Conservation (phyloP, 202 grass and related monocot genomes). For the Hordeum pubiflorum region DNA sequence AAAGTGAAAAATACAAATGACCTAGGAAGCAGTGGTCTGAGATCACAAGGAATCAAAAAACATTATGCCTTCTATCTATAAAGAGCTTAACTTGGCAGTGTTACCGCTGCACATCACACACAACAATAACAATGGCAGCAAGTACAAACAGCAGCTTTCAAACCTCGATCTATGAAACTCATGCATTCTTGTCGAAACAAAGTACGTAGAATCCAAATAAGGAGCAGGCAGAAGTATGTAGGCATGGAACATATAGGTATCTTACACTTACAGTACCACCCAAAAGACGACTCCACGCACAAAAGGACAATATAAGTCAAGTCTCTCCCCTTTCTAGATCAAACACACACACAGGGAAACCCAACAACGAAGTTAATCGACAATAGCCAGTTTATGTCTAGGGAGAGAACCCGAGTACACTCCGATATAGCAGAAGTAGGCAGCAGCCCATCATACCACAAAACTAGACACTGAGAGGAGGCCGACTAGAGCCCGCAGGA, state of each 20-base stretch:
- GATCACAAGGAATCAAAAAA: background rate
- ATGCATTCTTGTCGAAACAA: background rate
- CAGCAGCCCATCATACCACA: background rate
- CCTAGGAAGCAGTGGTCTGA: background rate
- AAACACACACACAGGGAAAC: background rate
- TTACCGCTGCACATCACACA: background rate
- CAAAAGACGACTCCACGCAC: background rate
- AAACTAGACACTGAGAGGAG: background rate
- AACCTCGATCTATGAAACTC: background rate
- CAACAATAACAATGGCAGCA: background rate
- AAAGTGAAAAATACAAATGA: background rate
- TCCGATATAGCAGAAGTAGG: background rate
- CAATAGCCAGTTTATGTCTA: background rate
- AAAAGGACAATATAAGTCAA: background rate
- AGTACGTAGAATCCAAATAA: background rate
- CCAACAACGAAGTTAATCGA: background rate
- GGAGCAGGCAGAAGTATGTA: background rate
- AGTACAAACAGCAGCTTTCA: background rate
- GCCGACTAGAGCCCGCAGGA: background rate
- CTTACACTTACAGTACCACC: background rate
- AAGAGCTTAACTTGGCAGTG: background rate
- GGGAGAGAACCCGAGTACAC: background rate
- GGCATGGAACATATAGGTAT: background rate
- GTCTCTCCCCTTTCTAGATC: background rate
- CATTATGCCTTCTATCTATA: background rate